Percentiles rank a stretch among this genome's conserved stretches.
Evolutionary conservation across 2,329 filamentous ascomycete genomes (phyloP).

Genomic region (Aplosporella prunicola): DNA sequence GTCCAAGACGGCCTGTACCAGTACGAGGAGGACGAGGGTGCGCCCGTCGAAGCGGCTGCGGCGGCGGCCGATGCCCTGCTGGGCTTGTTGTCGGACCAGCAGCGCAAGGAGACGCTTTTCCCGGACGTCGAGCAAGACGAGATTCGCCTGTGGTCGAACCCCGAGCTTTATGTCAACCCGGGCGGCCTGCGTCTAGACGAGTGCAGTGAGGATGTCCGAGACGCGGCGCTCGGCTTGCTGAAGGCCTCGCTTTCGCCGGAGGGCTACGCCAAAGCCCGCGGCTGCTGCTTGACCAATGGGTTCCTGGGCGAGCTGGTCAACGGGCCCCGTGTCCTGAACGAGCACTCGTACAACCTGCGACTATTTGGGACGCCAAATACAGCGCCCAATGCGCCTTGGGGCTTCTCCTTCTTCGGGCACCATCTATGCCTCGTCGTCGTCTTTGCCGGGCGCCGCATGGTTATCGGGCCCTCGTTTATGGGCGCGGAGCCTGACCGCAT

Average conservation of each 20-base stretch:
- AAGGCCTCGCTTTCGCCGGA: constrained; percentile 53
- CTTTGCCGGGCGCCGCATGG: constrained; percentile 53
- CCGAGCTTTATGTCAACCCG: constrained; percentile 12
- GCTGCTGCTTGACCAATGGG: constrained; percentile 47
- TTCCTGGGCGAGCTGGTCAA: constrained; percentile 62
- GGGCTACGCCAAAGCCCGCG: constrained; percentile 60
- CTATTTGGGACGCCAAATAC: constrained; percentile 54
- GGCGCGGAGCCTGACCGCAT: constrained; percentile 72
- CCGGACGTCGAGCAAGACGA: constrained; percentile 3
- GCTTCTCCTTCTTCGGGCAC: constrained; percentile 68
- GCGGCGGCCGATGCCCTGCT: constrained; percentile 3
- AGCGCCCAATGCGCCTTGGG: constrained; percentile 48
- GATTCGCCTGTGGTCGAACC: constrained; percentile 11
- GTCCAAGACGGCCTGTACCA: constrained; percentile 16
- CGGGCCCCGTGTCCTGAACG: constrained; percentile 56
- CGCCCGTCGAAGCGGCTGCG: constrained; percentile 2
- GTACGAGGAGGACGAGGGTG: constrained; percentile 9
- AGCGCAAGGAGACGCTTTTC: not conserved
- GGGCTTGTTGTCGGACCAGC: not conserved
- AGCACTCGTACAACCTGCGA: constrained; percentile 67
- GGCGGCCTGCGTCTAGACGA: constrained; percentile 11
- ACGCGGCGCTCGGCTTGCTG: constrained; percentile 41
- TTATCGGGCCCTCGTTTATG: constrained; percentile 67
- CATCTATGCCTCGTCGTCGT: constrained; percentile 67
- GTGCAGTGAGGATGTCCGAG: not conserved